phyloP scores from a whole-genome alignment of 2,329 filamentous ascomycete species.

The Colletotrichum aenigma region DNA sequence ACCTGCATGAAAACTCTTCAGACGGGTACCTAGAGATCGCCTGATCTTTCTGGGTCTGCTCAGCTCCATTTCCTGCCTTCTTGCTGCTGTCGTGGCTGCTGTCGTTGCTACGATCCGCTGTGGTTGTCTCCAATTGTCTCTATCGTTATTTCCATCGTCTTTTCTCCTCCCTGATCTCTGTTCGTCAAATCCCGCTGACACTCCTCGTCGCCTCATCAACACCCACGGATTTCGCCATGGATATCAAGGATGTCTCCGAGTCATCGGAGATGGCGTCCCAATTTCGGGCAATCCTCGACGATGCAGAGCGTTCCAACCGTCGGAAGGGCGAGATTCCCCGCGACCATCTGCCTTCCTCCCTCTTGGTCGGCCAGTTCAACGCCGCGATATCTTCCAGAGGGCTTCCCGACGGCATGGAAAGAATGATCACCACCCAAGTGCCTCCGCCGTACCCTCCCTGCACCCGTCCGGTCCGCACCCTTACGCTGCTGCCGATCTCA shows the following conservation, averaged over 20 bases:
- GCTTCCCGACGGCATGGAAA: too few relatives aligned
- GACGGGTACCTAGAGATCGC: not conserved
- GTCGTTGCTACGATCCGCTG: too few relatives aligned
- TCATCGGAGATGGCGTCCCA: not conserved
- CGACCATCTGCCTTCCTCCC: not conserved
- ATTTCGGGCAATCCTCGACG: not conserved
- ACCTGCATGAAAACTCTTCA: not conserved
- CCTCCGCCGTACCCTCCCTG: constrained; percentile 27
- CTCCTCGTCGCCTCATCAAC: not conserved
- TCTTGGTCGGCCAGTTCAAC: not conserved
- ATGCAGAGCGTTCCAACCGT: not conserved
- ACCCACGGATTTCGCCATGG: not conserved
- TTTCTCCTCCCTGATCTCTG: not conserved
- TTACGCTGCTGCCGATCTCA: constrained; percentile 27
- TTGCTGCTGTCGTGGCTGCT: not conserved
- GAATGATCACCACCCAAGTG: not conserved
- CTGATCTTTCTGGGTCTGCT: not conserved
- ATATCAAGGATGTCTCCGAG: not conserved
- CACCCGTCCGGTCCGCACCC: constrained; percentile 15
- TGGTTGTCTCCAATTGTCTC: not conserved
- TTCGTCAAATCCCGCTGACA: not conserved
- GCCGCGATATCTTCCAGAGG: not conserved
- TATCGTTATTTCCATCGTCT: not conserved
- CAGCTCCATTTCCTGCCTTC: not conserved
- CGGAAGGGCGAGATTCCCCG: not conserved